These are phyloP conservation scores for Ceratobasidium sp. DNA, from an alignment of 1,284 basidiomycete genomes.

Conservation along the genomic window DNA sequence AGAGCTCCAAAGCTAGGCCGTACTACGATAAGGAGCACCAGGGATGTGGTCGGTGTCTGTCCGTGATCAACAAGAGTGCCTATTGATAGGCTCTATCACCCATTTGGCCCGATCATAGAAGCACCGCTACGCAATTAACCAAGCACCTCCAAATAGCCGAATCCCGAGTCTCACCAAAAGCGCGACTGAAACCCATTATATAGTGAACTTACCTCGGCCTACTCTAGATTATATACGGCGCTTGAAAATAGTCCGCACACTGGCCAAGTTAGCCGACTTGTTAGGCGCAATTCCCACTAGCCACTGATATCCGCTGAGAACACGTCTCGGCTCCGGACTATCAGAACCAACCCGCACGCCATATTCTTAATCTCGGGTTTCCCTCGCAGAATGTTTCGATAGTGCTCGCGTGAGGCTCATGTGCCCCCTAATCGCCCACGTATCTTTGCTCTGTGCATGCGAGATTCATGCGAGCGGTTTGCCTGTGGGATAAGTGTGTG, in stretches of 20 bases:
- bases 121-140: slow-evolving; percentile 12
- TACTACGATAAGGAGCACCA: neutral
- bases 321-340: neutral
- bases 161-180: too few species aligned
- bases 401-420: neutral
- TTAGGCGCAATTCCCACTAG: neutral
- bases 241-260: neutral
- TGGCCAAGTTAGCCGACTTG: slow-evolving; percentile 1
- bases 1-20: neutral
- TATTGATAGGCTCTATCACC: neutral
- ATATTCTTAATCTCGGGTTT: slow-evolving; percentile 4
- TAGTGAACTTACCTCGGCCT: neutral
- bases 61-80: slow-evolving; percentile 5
- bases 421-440: neutral
- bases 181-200: neutral
- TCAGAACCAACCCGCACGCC: neutral
- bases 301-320: neutral
- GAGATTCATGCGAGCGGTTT: neutral
- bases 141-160: neutral
- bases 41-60: neutral
- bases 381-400: neutral
- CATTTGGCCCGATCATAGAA: slow-evolving; percentile 37
- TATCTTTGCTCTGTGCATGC: neutral
- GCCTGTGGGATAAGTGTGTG: neutral
- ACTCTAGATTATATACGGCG: neutral